phyloP scores from a whole-genome alignment of 192 early-diverging fungal species.

The Entomortierella chlamydospora region DNA sequence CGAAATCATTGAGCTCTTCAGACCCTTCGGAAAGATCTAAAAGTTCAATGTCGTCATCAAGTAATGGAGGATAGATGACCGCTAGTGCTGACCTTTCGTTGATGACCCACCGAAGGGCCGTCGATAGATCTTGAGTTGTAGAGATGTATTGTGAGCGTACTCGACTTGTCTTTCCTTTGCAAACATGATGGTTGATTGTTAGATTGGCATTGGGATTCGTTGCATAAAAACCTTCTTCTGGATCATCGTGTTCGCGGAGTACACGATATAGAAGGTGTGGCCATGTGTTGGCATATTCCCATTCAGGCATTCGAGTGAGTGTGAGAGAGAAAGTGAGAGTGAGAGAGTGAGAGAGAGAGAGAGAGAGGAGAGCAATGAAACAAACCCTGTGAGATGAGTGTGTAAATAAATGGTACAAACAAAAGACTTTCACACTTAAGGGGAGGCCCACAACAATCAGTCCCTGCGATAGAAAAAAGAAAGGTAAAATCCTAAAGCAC shows the following conservation, averaged over 20 bases:
- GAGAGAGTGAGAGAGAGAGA: too few species aligned
- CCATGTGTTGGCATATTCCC: neutral
- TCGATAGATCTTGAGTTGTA: neutral
- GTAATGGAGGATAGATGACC: neutral
- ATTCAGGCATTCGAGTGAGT: slow-evolving; percentile 5
- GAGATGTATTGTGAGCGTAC: neutral
- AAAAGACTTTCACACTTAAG: too few species aligned
- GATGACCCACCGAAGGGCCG: neutral
- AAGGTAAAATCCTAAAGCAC: too few species aligned
- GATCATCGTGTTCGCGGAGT: neutral
- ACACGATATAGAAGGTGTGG: neutral
- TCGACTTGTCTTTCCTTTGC: neutral
- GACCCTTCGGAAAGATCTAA: neutral
- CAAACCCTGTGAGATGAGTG: too few species aligned
- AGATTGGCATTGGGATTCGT: neutral
- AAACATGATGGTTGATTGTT: neutral
- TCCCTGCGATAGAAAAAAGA: too few species aligned
- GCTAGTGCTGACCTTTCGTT: neutral
- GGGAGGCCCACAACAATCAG: too few species aligned
- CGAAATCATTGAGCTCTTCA: neutral
- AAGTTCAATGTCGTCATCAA: neutral
- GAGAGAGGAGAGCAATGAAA: too few species aligned
- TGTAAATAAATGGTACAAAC: too few species aligned
- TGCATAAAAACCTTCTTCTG: neutral
- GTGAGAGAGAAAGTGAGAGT: too few species aligned